A percentile compares a stretch with the other conserved stretches of the same genome.
Conservation (phyloP, 441 rosid species). For the Breynia disticha region DNA sequence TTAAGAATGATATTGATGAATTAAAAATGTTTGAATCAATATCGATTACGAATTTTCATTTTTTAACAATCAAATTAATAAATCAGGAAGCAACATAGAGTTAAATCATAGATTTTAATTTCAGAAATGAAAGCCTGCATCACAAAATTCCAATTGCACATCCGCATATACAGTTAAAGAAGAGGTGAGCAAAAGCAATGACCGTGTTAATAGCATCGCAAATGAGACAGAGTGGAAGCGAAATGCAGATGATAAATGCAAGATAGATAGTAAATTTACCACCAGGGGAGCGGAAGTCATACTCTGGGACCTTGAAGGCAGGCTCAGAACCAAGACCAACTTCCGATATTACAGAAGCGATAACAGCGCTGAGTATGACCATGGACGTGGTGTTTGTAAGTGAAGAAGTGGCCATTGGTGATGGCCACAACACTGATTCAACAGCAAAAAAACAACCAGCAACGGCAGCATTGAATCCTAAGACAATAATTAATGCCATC, state of each 20-base stretch:
- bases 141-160: too few relatives aligned
- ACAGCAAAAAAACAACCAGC: slow-evolving; percentile 93
- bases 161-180: too few relatives aligned
- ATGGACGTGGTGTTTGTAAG: slow-evolving; percentile 76
- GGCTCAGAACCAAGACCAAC: slow-evolving; percentile 88
- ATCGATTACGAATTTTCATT: too few relatives aligned
- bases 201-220: too few relatives aligned
- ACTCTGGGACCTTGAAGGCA: slow-evolving; percentile 79
- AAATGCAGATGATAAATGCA: neutral
- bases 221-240: too few relatives aligned
- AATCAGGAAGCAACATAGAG: too few relatives aligned
- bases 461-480: slow-evolving; percentile 96
- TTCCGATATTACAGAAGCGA: slow-evolving; percentile 83
- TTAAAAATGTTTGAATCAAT: too few relatives aligned
- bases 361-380: slow-evolving; percentile 88
- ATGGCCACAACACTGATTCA: slow-evolving; percentile 89
- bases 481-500: neutral
- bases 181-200: too few relatives aligned
- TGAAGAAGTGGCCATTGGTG: slow-evolving; percentile 44
- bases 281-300: slow-evolving; percentile 84
- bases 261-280: slow-evolving; percentile 32
- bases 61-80: too few relatives aligned
- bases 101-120: too few relatives aligned
- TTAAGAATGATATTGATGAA: too few relatives aligned
- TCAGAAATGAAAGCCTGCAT: too few relatives aligned